A percentile compares a stretch with the other conserved stretches of the same genome.
phyloP scores from a whole-genome alignment of 169 alveolate species.

The Eimeria tenella region DNA sequence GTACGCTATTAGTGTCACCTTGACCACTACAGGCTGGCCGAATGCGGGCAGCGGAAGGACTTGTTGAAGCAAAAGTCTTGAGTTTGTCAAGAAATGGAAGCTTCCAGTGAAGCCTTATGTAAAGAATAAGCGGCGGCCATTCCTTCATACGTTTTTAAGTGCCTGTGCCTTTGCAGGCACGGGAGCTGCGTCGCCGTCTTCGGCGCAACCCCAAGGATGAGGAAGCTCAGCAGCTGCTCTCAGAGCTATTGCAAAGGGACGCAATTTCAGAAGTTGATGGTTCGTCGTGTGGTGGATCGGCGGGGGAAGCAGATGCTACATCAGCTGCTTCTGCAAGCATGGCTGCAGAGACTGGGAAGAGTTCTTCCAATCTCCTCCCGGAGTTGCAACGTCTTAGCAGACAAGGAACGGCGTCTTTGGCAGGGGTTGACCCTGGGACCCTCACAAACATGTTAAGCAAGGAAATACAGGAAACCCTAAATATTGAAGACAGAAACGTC shows the following conservation, averaged over 20 bases:
- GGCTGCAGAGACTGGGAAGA: constrained; percentile 1
- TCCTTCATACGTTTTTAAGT: neutral
- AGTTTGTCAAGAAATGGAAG: too few relatives aligned
- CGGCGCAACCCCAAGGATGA: constrained; percentile 68
- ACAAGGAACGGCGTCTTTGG: neutral
- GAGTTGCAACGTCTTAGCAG: constrained; percentile 15
- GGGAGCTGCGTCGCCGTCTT: constrained; percentile 76
- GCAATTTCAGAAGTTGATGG: constrained; percentile 14
- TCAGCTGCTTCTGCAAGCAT: constrained; percentile 32
- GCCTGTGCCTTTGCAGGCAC: constrained; percentile 49
- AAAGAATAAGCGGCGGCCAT: too few relatives aligned
- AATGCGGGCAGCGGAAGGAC: too few relatives aligned
- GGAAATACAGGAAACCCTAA: constrained; percentile 72
- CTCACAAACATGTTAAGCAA: constrained; percentile 68
- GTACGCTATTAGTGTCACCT: too few relatives aligned
- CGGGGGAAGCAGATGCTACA: constrained; percentile 9
- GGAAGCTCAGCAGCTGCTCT: constrained; percentile 67
- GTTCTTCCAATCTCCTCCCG: neutral
- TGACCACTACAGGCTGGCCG: too few relatives aligned
- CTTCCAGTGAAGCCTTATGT: too few relatives aligned
- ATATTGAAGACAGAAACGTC: constrained; percentile 36
- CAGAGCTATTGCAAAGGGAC: constrained; percentile 49
- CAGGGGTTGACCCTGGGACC: constrained; percentile 54
- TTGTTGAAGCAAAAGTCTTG: too few relatives aligned
- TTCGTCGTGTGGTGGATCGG: constrained; percentile 30